These are phyloP conservation scores for Paramyrothecium roridum DNA, from an alignment of 2,329 filamentous ascomycete genomes.

Conservation along the genomic window DNA sequence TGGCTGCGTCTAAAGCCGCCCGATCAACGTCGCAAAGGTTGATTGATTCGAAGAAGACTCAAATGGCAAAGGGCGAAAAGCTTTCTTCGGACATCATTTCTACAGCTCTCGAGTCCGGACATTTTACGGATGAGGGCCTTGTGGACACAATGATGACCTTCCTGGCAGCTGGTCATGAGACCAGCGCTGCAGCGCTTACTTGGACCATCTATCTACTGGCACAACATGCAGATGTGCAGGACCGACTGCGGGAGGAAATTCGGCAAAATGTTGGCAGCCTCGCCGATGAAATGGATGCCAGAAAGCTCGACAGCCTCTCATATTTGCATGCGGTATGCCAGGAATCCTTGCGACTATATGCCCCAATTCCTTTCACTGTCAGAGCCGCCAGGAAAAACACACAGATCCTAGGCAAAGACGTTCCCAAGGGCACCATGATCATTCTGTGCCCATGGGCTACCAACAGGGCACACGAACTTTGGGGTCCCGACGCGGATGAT, in stretches of 20 bases:
- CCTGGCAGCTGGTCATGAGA: conserved; percentile 34
- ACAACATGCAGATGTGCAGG: conserved; percentile 30
- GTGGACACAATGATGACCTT: background rate
- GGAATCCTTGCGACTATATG: conserved; percentile 38
- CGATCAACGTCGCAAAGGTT: conserved; percentile 21
- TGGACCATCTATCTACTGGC: conserved; percentile 38
- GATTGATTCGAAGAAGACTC: conserved; percentile 24
- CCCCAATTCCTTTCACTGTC: conserved; percentile 29
- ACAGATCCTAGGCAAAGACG: conserved; percentile 24
- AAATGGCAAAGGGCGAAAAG: conserved; percentile 17
- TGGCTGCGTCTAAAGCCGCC: conserved; percentile 9
- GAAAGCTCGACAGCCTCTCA: conserved; percentile 29
- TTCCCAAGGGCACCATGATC: conserved; percentile 32
- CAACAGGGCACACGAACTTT: conserved; percentile 25
- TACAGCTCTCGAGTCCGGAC: conserved; percentile 23
- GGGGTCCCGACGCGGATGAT: conserved; percentile 30
- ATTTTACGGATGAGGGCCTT: conserved; percentile 16
- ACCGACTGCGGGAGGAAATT: conserved; percentile 35
- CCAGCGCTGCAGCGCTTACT: conserved; percentile 35
- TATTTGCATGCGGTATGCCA: conserved; percentile 40
- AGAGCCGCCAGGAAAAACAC: conserved; percentile 27
- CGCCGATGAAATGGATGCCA: conserved; percentile 15
- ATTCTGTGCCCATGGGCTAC: conserved; percentile 25
- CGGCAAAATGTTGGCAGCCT: conserved; percentile 26
- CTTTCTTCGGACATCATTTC: conserved; percentile 32